phyloP scores from a whole-genome alignment of 1,139 yeast genomes.

The Sugiyamaella xylanicola region DNA sequence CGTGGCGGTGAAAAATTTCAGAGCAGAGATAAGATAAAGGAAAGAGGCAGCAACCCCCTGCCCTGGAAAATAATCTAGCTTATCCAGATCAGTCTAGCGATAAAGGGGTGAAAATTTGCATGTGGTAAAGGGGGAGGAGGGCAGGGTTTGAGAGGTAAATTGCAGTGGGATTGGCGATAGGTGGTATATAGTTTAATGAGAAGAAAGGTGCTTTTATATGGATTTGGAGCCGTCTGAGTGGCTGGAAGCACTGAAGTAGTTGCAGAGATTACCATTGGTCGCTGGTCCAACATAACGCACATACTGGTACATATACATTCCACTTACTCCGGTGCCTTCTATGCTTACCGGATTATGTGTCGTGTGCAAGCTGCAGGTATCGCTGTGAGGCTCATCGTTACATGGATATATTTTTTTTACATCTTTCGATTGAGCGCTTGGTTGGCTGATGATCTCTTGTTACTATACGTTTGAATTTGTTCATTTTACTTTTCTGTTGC shows the following conservation, averaged over 20 bases:
- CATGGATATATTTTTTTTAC: conserved; percentile 12
- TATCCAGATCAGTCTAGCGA: not conserved
- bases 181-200: not conserved
- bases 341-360: conserved; percentile 7
- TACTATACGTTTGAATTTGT: not conserved
- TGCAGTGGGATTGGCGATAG: not conserved
- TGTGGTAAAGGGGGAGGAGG: not conserved
- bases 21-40: not conserved
- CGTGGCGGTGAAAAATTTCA: not conserved
- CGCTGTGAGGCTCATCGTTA: conserved; percentile 16
- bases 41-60: not conserved
- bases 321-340: conserved; percentile 3
- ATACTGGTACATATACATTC: not conserved
- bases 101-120: not conserved
- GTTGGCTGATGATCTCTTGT: conserved; percentile 7
- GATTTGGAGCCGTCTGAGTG: not conserved
- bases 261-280: not conserved
- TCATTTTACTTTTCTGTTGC: not conserved
- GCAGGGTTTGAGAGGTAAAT: not conserved
- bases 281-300: not conserved
- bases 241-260: not conserved
- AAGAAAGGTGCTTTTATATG: not conserved
- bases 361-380: conserved; percentile 16
- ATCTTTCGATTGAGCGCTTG: conserved; percentile 2
- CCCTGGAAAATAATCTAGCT: not conserved